A percentile compares a stretch with the other conserved stretches of the same genome.
phyloP scores from a whole-genome alignment of 148 eudicot genomes.

The Arbutus unedo region DNA sequence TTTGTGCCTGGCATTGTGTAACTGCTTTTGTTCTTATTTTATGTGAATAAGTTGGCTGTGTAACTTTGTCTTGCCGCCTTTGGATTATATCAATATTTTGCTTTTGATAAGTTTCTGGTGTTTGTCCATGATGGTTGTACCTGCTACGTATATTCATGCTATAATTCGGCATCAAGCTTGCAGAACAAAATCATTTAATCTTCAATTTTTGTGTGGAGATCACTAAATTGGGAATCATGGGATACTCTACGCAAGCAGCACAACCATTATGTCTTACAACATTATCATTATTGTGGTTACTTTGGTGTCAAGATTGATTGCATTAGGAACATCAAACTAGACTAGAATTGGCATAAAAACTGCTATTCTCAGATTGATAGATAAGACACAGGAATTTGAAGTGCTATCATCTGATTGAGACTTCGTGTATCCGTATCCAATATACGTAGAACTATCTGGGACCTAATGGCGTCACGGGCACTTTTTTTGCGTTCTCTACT shows the following conservation, averaged over 20 bases:
- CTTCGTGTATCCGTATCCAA: not conserved
- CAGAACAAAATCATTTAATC: not conserved
- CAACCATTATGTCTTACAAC: not conserved
- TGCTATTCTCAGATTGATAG: not conserved
- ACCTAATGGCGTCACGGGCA: not conserved
- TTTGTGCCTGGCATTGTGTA: not conserved
- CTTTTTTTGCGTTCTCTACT: not conserved
- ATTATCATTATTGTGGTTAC: not conserved
- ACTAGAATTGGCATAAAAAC: not conserved
- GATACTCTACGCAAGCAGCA: not conserved
- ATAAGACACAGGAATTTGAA: not conserved
- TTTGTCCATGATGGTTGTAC: not conserved
- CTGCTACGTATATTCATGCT: constrained; percentile 1
- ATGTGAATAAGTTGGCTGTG: not conserved
- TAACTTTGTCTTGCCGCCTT: not conserved
- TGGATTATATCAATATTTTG: not conserved
- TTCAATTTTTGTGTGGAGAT: no score
- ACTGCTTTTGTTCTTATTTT: not conserved
- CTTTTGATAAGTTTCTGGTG: not conserved
- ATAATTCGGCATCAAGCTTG: not conserved
- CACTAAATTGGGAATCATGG: not conserved
- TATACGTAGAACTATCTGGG: not conserved
- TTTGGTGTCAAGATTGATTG: not conserved
- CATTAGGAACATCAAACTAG: not conserved
- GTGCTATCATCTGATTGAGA: not conserved